Conservation (phyloP, 2,329 filamentous ascomycete genomes). For the Alternaria solani region DNA sequence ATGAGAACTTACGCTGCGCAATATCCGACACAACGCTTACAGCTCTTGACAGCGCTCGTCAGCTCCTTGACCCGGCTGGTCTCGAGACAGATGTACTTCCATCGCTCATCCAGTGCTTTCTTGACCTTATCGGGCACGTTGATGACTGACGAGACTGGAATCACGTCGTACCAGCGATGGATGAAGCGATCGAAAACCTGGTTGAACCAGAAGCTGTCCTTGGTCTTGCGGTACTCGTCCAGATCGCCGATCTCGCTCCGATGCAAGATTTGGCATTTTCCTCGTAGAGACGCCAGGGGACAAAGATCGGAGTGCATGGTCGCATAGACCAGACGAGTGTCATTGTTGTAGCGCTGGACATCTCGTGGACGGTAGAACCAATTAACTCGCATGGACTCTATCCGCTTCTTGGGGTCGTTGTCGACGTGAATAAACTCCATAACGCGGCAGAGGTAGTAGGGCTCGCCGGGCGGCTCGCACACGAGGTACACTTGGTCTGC, state of each 20-base stretch:
- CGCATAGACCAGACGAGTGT: constrained; percentile 89
- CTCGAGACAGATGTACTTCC: constrained; percentile 96
- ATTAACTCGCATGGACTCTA: constrained; percentile 91
- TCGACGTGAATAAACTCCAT: constrained; percentile 95
- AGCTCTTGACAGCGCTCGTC: constrained; percentile 93
- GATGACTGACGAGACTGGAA: constrained; percentile 89
- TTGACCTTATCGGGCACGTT: constrained; percentile 96
- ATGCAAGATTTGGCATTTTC: constrained; percentile 91
- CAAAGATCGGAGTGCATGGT: constrained; percentile 99
- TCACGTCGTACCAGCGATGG: constrained; percentile 95
- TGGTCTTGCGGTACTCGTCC: constrained; percentile 82
- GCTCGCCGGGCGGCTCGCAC: constrained; percentile 95
- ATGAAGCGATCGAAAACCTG: constrained; percentile 99
- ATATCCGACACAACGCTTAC: constrained; percentile 90
- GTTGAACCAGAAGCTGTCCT: constrained; percentile 95
- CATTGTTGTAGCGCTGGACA: constrained; percentile 88
- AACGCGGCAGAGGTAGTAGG: constrained; percentile 95
- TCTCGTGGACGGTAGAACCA: constrained; percentile 99
- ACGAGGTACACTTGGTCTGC: constrained; percentile 91
- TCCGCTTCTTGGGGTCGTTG: constrained; percentile 70
- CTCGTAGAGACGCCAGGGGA: constrained; percentile 88
- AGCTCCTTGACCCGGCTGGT: constrained; percentile 92
- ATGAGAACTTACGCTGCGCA: constrained; percentile 78
- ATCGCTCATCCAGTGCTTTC: constrained; percentile 92
- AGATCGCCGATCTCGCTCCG: constrained; percentile 83